Evolutionary conservation across 768 basidiomycete species (phyloP).

Genomic region (Suillus fuscotomentosus): DNA sequence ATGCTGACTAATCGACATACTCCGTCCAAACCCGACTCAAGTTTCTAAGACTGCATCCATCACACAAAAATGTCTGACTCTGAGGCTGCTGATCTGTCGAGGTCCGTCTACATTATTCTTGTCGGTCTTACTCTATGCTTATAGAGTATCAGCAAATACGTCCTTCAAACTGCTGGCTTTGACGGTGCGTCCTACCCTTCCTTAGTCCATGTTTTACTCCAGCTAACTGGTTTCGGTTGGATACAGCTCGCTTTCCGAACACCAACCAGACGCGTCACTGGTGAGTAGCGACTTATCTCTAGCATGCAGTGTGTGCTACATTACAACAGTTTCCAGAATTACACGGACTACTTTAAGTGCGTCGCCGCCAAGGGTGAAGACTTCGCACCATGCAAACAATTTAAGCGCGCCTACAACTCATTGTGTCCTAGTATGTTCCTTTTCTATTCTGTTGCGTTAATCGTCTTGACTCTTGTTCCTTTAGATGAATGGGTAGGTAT

Average conservation of each 20-base stretch:
- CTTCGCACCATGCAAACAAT: constrained; percentile 98
- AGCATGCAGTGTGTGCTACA: background rate
- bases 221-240: background rate
- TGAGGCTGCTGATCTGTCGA: constrained; percentile 40
- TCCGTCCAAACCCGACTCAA: constrained; percentile 23
- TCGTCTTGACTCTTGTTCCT: constrained; percentile 11
- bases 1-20: constrained; percentile 36
- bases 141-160: constrained; percentile 60
- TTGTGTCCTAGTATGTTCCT: constrained; percentile 89
- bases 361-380: constrained; percentile 96
- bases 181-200: constrained; percentile 57
- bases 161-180: constrained; percentile 93
- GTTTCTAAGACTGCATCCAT: constrained; percentile 33
- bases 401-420: constrained; percentile 93
- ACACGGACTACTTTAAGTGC: constrained; percentile 98
- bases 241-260: constrained; percentile 82
- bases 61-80: constrained; percentile 57
- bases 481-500: constrained; percentile 85
- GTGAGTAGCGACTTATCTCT: constrained; percentile 42
- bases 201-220: background rate
- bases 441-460: background rate
- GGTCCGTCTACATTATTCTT: constrained; percentile 34
- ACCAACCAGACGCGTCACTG: constrained; percentile 97
- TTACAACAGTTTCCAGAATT: constrained; percentile 82
- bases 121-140: constrained; percentile 9